A percentile compares a stretch with the other conserved stretches of the same genome.
These are phyloP conservation scores for Ophiostoma sp. DNA, from an alignment of 2,329 filamentous ascomycete species.

Conservation along the genomic window DNA sequence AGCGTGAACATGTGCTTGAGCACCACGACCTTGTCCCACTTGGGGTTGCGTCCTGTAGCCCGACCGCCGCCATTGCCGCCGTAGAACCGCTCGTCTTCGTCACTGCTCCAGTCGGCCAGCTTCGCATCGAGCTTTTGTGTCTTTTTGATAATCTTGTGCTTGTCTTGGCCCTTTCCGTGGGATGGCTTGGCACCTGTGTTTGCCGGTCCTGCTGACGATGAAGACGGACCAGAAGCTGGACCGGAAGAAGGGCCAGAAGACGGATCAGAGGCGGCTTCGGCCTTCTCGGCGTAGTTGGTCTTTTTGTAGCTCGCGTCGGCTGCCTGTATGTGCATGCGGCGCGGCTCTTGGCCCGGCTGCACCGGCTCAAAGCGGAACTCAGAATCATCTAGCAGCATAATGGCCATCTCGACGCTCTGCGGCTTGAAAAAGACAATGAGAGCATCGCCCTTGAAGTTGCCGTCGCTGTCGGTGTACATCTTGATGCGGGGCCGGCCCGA, in stretches of 20 bases:
- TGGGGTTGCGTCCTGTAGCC: slow-evolving; percentile 35
- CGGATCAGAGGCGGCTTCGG: slow-evolving; percentile 4
- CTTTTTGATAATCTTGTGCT: slow-evolving; percentile 85
- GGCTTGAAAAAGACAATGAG: slow-evolving; percentile 92
- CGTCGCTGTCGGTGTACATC: slow-evolving; percentile 76
- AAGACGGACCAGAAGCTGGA: not conserved
- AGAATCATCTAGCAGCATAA: slow-evolving; percentile 73
- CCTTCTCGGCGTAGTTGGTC: slow-evolving; percentile 55
- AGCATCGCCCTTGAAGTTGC: slow-evolving; percentile 88
- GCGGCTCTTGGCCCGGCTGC: slow-evolving; percentile 38
- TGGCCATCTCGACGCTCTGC: slow-evolving; percentile 82
- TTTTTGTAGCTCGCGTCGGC: slow-evolving; percentile 93
- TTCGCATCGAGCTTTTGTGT: slow-evolving; percentile 88
- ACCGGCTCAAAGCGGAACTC: slow-evolving; percentile 63
- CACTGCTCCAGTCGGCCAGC: slow-evolving; percentile 92
- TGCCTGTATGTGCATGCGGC: slow-evolving; percentile 72
- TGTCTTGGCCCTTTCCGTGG: slow-evolving; percentile 50
- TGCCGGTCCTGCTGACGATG: not conserved
- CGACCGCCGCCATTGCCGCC: slow-evolving; percentile 28
- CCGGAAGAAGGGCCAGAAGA: not conserved
- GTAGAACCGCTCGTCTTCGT: slow-evolving; percentile 54
- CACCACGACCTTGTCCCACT: slow-evolving; percentile 76
- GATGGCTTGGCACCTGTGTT: not conserved
- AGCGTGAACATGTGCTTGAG: slow-evolving; percentile 92
- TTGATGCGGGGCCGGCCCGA: slow-evolving; percentile 84